Evolutionary conservation across 2,329 filamentous ascomycete genomes (phyloP).

Genomic region (Hirsutella thompsonii): DNA sequence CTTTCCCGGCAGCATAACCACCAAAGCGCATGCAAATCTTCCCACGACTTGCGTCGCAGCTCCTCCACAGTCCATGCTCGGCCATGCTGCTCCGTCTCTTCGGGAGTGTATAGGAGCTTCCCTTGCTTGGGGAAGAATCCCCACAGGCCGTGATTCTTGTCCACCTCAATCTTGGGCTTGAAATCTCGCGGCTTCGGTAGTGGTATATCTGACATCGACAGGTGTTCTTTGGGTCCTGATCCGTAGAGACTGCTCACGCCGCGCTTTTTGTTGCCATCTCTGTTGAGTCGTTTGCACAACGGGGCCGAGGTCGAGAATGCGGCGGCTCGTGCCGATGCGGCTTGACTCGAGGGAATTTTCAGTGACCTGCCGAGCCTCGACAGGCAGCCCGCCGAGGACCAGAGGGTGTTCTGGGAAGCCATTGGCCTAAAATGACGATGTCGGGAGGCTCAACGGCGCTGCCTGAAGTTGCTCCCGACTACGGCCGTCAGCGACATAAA

Average conservation of each 20-base stretch:
- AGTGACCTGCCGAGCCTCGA: conserved; percentile 2
- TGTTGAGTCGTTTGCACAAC: conserved; percentile 34
- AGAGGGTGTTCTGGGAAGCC: conserved; percentile 14
- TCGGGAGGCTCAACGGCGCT: neutral
- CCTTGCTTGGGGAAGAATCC: conserved; percentile 71
- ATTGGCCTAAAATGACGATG: conserved; percentile 10
- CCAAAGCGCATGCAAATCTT: conserved; percentile 85
- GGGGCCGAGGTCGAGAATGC: conserved; percentile 43
- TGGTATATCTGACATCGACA: conserved; percentile 59
- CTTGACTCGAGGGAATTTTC: conserved; percentile 4
- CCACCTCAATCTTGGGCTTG: conserved; percentile 43
- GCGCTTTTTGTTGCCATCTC: conserved; percentile 68
- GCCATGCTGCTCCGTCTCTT: conserved; percentile 60
- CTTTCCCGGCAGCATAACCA: conserved; percentile 88
- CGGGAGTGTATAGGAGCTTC: conserved; percentile 57
- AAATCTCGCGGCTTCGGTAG: conserved; percentile 58
- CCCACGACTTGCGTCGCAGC: conserved; percentile 80
- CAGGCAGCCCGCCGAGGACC: conserved; percentile 14
- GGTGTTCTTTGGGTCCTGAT: conserved; percentile 60
- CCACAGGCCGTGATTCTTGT: conserved; percentile 79
- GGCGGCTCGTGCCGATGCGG: conserved; percentile 10
- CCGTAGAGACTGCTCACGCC: conserved; percentile 72
- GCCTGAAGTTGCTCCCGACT: conserved; percentile 1
- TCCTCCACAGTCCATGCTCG: conserved; percentile 77
- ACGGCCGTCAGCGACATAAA: neutral